phyloP scores from a whole-genome alignment of 2,329 filamentous ascomycete species.

The Pseudogymnoascus sp. region DNA sequence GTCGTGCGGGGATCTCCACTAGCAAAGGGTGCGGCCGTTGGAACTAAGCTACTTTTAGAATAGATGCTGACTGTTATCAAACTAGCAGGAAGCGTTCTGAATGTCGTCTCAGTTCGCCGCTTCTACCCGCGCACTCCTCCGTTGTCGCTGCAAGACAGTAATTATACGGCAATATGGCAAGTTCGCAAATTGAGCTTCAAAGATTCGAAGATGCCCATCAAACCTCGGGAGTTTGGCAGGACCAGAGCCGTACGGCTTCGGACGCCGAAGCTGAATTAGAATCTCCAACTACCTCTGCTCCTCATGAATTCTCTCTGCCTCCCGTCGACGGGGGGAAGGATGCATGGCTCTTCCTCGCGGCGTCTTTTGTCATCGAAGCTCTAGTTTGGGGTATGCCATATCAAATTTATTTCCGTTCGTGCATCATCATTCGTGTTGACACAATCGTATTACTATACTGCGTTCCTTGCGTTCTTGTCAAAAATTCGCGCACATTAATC shows the following conservation, averaged over 20 bases:
- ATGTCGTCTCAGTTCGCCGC: background rate
- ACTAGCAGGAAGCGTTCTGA: background rate
- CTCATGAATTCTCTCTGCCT: conserved; percentile 25
- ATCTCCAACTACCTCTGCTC: background rate
- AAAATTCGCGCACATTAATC: conserved; percentile 36
- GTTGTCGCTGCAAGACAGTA: background rate
- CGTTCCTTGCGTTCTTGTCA: conserved; percentile 61
- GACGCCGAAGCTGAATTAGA: conserved; percentile 1
- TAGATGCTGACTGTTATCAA: background rate
- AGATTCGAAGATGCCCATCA: conserved; percentile 1
- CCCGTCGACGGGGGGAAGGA: conserved; percentile 30
- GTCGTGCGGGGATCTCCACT: background rate
- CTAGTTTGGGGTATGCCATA: conserved; percentile 42
- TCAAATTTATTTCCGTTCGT: background rate
- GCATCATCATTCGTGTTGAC: background rate
- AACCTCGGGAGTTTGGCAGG: conserved; percentile 2
- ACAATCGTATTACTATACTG: conserved; percentile 49
- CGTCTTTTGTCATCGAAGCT: conserved; percentile 44
- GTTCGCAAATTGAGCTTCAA: conserved; percentile 3
- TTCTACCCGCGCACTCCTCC: conserved; percentile 1
- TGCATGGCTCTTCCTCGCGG: conserved; percentile 40
- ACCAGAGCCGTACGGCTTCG: background rate
- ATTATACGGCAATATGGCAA: background rate
- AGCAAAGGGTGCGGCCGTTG: background rate
- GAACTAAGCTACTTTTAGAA: background rate